Evolutionary conservation across 1,284 basidiomycete genomes (phyloP).

Genomic region (Thelephora terrestris): DNA sequence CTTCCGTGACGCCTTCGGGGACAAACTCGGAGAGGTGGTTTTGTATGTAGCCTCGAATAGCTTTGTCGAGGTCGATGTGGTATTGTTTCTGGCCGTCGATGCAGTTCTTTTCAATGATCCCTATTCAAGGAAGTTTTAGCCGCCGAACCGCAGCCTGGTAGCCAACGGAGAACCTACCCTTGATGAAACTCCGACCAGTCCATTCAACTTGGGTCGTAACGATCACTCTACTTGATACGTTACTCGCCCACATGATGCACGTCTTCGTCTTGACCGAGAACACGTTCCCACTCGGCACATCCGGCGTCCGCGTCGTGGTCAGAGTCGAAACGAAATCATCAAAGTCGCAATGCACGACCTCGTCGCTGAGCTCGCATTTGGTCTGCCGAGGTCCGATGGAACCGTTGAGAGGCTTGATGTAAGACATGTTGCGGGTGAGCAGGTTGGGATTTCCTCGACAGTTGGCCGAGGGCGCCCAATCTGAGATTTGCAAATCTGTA

Average conservation of each 20-base stretch:
- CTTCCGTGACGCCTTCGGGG: conserved; percentile 57
- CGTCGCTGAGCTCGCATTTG: conserved; percentile 88
- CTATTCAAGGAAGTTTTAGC: conserved; percentile 28
- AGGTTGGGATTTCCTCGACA: conserved; percentile 42
- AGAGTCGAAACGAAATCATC: conserved; percentile 78
- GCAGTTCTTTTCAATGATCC: conserved; percentile 87
- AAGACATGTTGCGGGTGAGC: conserved; percentile 81
- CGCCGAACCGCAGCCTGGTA: background rate
- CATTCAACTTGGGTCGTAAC: conserved; percentile 94
- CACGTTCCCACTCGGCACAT: conserved; percentile 87
- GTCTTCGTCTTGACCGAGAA: conserved; percentile 92
- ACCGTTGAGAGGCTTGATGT: conserved; percentile 89
- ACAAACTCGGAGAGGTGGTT: conserved; percentile 86
- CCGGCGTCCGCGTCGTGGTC: conserved; percentile 89
- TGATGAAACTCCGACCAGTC: conserved; percentile 94
- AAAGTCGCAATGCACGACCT: conserved; percentile 73
- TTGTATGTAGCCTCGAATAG: conserved; percentile 82
- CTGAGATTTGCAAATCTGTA: conserved; percentile 83
- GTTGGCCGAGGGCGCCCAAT: conserved; percentile 67
- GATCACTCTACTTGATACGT: conserved; percentile 65
- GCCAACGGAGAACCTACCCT: conserved; percentile 42
- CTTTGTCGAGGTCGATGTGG: conserved; percentile 75
- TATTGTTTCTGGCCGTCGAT: conserved; percentile 94
- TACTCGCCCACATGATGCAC: conserved; percentile 89
- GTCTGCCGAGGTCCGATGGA: conserved; percentile 91